Evolutionary conservation across 73 alveolate genomes (phyloP).

Genomic region (Paramecium tetraurelia): DNA sequence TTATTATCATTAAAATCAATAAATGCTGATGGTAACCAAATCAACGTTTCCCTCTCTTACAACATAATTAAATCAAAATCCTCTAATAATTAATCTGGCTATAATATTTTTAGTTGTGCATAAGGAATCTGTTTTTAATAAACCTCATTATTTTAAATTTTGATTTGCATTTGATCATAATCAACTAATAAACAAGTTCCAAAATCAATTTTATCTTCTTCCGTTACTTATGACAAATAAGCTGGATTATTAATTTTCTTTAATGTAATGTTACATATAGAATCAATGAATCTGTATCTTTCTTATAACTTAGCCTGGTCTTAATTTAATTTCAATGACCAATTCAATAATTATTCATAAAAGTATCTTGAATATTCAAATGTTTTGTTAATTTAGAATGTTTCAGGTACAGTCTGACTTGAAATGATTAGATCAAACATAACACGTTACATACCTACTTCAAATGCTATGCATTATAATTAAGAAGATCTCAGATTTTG

Average conservation of each 20-base stretch:
- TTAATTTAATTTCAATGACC: background rate
- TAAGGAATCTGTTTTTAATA: background rate
- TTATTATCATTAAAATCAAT: background rate
- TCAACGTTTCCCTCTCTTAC: background rate
- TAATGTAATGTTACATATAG: background rate
- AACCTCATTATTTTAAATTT: background rate
- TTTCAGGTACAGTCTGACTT: background rate
- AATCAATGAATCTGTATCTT: background rate
- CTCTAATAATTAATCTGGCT: background rate
- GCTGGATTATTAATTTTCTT: background rate
- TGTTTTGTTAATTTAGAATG: background rate
- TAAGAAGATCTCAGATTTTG: background rate
- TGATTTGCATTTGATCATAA: background rate
- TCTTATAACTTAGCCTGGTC: background rate
- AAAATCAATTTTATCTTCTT: background rate
- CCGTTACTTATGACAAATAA: background rate
- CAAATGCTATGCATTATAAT: conserved; percentile 10
- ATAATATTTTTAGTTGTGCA: background rate
- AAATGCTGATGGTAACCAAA: background rate
- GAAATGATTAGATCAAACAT: background rate
- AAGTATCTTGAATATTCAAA: conserved; percentile 19
- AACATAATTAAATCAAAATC: background rate
- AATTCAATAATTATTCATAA: background rate
- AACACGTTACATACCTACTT: background rate
- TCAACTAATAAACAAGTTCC: background rate